Percentiles rank a stretch among this genome's conserved stretches.
Evolutionary conservation across 2,329 filamentous ascomycete species (phyloP).

Genomic region (Epichloe baconii): DNA sequence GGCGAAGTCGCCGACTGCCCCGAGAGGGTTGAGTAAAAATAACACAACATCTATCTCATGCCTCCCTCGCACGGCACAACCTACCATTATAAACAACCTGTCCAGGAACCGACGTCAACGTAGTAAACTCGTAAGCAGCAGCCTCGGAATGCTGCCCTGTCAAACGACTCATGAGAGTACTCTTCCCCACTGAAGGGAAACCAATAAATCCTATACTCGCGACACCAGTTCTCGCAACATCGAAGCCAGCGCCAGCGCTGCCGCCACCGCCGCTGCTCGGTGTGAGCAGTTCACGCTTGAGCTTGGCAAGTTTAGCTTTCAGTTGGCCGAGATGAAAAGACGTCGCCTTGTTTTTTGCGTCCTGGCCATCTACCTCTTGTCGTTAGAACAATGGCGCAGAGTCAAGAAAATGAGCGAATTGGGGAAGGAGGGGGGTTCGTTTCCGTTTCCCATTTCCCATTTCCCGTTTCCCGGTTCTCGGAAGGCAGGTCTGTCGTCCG

Average conservation of each 20-base stretch:
- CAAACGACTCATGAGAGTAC: constrained; percentile 87
- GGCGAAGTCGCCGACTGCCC: neutral
- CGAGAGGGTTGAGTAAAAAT: neutral
- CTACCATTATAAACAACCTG: constrained; percentile 85
- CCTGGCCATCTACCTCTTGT: constrained; percentile 60
- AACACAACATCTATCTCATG: neutral
- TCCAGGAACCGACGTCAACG: constrained; percentile 89
- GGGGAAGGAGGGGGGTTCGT: no score
- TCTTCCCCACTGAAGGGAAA: constrained; percentile 96
- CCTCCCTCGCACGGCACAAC: constrained; percentile 7
- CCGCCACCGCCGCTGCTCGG: constrained; percentile 66
- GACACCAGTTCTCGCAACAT: constrained; percentile 94
- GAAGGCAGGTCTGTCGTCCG: no score
- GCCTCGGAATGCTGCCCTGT: constrained; percentile 96
- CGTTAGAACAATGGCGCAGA: neutral
- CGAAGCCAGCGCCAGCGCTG: constrained; percentile 79
- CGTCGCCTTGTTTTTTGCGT: constrained; percentile 89
- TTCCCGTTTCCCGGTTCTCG: no score
- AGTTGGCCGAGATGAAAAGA: constrained; percentile 90
- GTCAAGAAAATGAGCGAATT: no score
- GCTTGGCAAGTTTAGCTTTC: constrained; percentile 95
- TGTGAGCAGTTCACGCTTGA: constrained; percentile 90
- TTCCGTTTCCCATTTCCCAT: no score
- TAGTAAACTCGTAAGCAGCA: constrained; percentile 97
- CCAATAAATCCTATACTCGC: constrained; percentile 96